Base-by-base conservation (phyloP, 352 stramenopile species). In the Phytophthora agathidicida region DNA sequence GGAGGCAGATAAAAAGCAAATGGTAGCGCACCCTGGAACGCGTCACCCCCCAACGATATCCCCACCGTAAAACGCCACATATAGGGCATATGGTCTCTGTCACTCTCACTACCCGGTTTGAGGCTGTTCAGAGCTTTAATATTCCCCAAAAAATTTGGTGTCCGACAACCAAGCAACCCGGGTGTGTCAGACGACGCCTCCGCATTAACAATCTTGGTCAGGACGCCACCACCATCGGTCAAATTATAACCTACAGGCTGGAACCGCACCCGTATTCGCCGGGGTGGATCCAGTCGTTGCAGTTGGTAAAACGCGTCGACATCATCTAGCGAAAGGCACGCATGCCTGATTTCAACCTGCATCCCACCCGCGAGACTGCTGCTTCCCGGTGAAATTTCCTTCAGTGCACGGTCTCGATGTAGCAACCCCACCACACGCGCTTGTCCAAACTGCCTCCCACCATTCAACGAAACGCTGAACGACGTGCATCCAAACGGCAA, bases 401-500 rank as follows among this genome's bases (percentile, higher is more conserved):
- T 35, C 4, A 89, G 39, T 1, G 27, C 53, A 8, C 82, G 77
- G 24, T 86, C 77, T 0, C 82, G 73, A 59, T 88, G 51, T 1
- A 91, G 43, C 23, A 89, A 60, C 0, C 68, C 75, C 3, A 79
- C 43, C 1, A 82, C 65, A 0, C 60, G 66, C 5, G 71, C 49
- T 35, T 62, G 65, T 1, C 75, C 72, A 33, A 79, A 91, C 63
- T 91, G 82, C 3, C 75, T 68, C 0, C 82, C 82, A 3, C 78
- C 80, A 56, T 91, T 91, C 19, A 89, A 52, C 13, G 82, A 91
- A 0, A 89, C 61, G 22, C 68, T 64, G 17, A 89, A 70, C 1
- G 64, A 37, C 3, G 82, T 89, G 17, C 87, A 63, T 4, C 82
- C 82, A 53, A 91, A 91, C 32, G 80, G 55, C 54, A 91, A 73